Evolutionary conservation across 768 basidiomycete genomes (phyloP), one percentile per base, ranked within the genome.

Genomic region (Lentinula lateritia): DNA sequence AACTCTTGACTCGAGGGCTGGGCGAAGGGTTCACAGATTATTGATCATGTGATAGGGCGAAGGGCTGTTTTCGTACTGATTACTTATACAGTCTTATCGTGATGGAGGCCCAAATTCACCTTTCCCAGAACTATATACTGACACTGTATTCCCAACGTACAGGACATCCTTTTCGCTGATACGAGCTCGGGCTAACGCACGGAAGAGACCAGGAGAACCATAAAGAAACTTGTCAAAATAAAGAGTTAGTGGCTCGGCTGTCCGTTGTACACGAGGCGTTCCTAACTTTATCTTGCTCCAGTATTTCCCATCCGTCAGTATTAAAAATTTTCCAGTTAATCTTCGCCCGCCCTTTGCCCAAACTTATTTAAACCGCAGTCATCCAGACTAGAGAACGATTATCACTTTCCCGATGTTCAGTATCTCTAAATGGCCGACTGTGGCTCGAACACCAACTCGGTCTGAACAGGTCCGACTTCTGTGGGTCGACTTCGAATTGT

Each of bases 401-500:
- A 32, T 50, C 18, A n/a, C 57, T 36, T 34, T 3, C 41, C 46
- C 43, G 13, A 48, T 50, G 58, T 56, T 56, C 39, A 39, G 55
- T 32, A 56, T 56, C 1, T 41, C 55, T 34, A 56, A 56, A 56
- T 42, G 55, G 55, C 39, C 55, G 2, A 20, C 41, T 55, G 53
- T 55, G 41, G 55, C 55, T 5, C 55, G 55, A 23, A 23, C 58
- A 46, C 45, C 38, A 34, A 34, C 48, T 50, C 38, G 38, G 8
- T 60, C 59, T 18, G 39, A 36, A 16, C 59, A 66, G 64, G 58
- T 71, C 66, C 59, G 61, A n/a, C 12, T 18, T 18, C 61, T 61
- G 5, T 57, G 52, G 61, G 36, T 56, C 41, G 53, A 55, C 15
- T 61, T 54, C 61, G 53, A 61, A 48, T n/a, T 61, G 34, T 61